A percentile compares a stretch with the other conserved stretches of the same genome.
Conservation (phyloP, 176 grass and related monocot species). For the Luzula sylvatica region DNA sequence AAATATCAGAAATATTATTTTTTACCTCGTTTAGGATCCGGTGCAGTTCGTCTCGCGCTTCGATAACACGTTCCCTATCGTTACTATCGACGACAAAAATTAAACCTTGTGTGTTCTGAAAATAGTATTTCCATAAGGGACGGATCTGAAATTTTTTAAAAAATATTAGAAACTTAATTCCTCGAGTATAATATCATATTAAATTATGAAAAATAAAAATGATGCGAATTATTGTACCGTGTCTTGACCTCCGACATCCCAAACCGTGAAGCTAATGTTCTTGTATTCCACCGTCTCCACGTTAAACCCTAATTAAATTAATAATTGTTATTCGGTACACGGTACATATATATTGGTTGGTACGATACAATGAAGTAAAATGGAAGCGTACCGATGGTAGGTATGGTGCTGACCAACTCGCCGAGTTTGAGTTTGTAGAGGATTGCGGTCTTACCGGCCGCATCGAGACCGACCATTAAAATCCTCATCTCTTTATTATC, state of each 20-base stretch:
- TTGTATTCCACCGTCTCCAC: too few species aligned
- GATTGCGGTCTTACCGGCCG: constrained; percentile 30
- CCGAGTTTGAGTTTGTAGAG: constrained; percentile 34
- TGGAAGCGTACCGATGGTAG: constrained; percentile 22
- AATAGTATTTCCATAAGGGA: constrained; percentile 23
- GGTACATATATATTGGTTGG: not conserved
- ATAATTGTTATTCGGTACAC: too few species aligned
- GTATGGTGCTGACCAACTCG: constrained; percentile 26
- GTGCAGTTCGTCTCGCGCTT: constrained; percentile 18
- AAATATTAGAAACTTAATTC: constrained; percentile 2
- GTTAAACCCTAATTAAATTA: constrained; percentile 22
- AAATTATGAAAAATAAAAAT: too few species aligned
- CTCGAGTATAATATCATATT: too few species aligned
- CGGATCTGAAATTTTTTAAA: constrained; percentile 8
- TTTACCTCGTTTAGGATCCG: constrained; percentile 14
- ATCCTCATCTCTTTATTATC: constrained; percentile 27
- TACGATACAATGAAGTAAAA: not conserved
- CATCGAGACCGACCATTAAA: constrained; percentile 27
- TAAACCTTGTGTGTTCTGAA: constrained; percentile 15
- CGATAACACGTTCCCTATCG: too few species aligned
- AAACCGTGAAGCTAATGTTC: constrained; percentile 33
- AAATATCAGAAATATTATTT: not conserved
- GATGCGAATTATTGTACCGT: constrained; percentile 9
- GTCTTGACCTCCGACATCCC: constrained; percentile 32
- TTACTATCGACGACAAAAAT: constrained; percentile 24